Evolutionary conservation across 257 asterid species (phyloP), one percentile per base, ranked within the genome.

Genomic region (Anisodus tanguticus): DNA sequence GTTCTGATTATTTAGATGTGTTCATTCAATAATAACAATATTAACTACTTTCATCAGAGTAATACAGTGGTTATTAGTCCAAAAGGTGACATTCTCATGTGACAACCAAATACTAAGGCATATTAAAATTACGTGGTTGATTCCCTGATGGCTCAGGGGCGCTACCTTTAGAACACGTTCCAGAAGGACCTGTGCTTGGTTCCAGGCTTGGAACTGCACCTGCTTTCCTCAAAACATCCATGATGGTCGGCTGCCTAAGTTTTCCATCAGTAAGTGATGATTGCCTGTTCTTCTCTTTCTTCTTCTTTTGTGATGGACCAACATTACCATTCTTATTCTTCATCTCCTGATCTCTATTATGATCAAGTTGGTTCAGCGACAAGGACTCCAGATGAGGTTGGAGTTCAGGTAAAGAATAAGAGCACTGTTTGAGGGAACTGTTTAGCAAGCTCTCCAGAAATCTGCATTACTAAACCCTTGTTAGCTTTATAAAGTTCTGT

Each of bases 381-480:
- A 84, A 83, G 78, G 85, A 82, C 85, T 89, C 95, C 87, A 84
- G 80, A 80, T 83, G 87, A 86, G 94, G 95, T 89, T 87, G 85
- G 69, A 93, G 95, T 84, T 88, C 97, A 4, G 98, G 98, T 79
- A 94, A 92, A 85, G 89, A 84, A 51, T 90, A 69, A 1, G 93
- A 89, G 79, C 89, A 89, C 81, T 86, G 89, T 79, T 88, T 92
- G 83, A 94, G 95, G 84, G 86, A 85, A 86, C 88, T 89, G 84
- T 94, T 93, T 86, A 94, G 88, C 89, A 94, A 72, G 85, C 90
- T 86, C 91, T 94, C 98, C 53, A 93, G 74, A 86, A 89, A 92
- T 83, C 98, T 94, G 95, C 92, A 92, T 54, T 6, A 69, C 54
- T 39, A 79, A 79, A 31, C 67, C 79, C 64, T 83, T 81, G 86